Conservation (phyloP, 305 asterid genomes). For the Ilex paraguariensis region DNA sequence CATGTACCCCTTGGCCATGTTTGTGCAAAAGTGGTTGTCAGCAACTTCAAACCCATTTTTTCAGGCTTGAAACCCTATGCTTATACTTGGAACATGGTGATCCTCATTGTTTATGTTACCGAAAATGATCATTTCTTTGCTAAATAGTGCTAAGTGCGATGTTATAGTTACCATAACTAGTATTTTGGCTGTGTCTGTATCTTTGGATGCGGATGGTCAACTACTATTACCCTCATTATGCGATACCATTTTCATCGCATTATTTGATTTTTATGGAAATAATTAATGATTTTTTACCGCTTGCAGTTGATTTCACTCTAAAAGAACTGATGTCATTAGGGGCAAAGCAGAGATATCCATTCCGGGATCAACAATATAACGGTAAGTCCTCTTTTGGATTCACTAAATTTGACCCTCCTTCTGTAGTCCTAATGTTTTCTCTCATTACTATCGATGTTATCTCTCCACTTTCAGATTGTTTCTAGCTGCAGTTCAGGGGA, state of each 20-base stretch:
- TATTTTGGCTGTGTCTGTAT: no score
- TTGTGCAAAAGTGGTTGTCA: neutral
- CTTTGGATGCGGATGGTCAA: no score
- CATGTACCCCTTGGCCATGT: neutral
- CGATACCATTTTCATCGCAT: constrained; percentile 4
- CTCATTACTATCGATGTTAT: neutral
- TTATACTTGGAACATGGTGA: neutral
- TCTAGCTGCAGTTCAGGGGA: no score
- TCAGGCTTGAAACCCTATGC: neutral
- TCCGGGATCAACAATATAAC: constrained; percentile 69
- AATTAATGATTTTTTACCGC: no score
- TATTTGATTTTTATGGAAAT: neutral
- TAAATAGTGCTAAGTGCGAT: no score
- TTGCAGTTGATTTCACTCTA: constrained; percentile 73
- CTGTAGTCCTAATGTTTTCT: neutral
- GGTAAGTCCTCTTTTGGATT: constrained; percentile 35
- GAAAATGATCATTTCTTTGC: no score
- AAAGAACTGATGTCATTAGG: constrained; percentile 62
- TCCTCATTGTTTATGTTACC: no score
- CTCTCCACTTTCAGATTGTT: no score
- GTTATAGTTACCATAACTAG: no score
- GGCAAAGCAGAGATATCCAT: constrained; percentile 63
- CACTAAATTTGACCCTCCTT: neutral
- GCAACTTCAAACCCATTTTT: neutral
- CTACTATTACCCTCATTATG: constrained; percentile 1